Percentiles rank a stretch among this genome's conserved stretches.
Conservation (phyloP, 1,284 basidiomycete genomes). For the Mycena citricolor region DNA sequence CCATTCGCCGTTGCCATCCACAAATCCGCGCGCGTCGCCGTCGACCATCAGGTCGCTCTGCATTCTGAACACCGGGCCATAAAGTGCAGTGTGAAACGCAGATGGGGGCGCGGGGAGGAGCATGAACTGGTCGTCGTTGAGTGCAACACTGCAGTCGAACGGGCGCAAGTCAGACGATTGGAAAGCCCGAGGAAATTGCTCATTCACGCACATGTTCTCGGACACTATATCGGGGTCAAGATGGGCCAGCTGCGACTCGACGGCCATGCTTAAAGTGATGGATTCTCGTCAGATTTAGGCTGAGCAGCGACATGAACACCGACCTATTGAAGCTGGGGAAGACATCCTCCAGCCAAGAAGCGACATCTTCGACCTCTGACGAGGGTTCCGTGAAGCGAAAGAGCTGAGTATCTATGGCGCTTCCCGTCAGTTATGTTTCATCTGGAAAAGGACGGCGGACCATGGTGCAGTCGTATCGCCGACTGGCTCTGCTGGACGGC, state of each 20-base stretch:
- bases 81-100: constrained; percentile 24
- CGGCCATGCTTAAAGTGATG: constrained; percentile 15
- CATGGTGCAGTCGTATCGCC: constrained; percentile 22
- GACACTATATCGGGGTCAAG: constrained; percentile 19
- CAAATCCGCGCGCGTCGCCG: constrained; percentile 20
- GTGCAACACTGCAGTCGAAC: constrained; percentile 20
- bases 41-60: constrained; percentile 29
- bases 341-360: constrained; percentile 17
- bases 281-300: background rate
- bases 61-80: constrained; percentile 34
- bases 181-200: background rate
- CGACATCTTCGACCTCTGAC: constrained; percentile 8
- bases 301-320: background rate
- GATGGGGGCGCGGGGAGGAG: constrained; percentile 20
- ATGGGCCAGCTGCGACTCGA: constrained; percentile 22
- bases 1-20: constrained; percentile 33
- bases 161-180: too few species aligned
- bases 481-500: too few species aligned
- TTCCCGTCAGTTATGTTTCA: background rate
- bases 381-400: constrained; percentile 18
- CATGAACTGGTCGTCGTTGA: constrained; percentile 26
- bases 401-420: constrained; percentile 18
- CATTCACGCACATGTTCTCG: constrained; percentile 16
- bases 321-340: constrained; percentile 25
- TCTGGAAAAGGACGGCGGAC: constrained; percentile 1